Evolutionary conservation across 2,329 filamentous ascomycete genomes (phyloP), one percentile per base, ranked within the genome.

Genomic region (Sporothrix pallida): DNA sequence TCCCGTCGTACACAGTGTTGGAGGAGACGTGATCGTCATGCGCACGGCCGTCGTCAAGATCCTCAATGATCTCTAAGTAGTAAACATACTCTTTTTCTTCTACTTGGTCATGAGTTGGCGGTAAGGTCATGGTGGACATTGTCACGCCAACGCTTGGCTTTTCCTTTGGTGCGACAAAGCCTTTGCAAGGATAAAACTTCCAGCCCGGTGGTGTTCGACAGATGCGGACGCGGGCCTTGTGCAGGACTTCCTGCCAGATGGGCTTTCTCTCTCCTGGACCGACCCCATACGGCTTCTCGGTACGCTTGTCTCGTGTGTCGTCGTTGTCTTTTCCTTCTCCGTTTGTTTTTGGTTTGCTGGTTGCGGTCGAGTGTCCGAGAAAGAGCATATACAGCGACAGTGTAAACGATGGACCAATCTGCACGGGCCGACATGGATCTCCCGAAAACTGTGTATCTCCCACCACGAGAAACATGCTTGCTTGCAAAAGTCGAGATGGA

Each of bases 351-450:
- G 46, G 9, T 17, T 42, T n/a, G 6, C n/a, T 56, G 70, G 31
- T n/a, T 12, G 46, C 48, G 2, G 77, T 72, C 10, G 74, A 85
- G 81, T 98, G 94, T 1, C 94, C 92, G 1, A 91, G 87, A 78
- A 98, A 99, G 0, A 98, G 87, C 94, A 98, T 98, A 81, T 98
- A 99, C 77, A 98, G 84, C 0, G 95, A 97, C 8, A 98, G 82
- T 0, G 89, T 92, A 79, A 98, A 98, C 0, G 91, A 89, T 0
- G 95, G 94, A 0, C 96, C 96, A 74, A 98, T 92, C 79, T 98
- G 94, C 63, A 93, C 90, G 0, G 91, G 87, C 10, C 85, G 83
- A 0, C 84, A 86, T 6, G 91, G 88, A 7, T 91, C 85, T 76
- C 90, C 86, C 1, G 89, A 88, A 81, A 96, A 98, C 76, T 94